Conservation (phyloP, 2,329 filamentous ascomycete genomes). For the Chrysosporium keratinophilum region DNA sequence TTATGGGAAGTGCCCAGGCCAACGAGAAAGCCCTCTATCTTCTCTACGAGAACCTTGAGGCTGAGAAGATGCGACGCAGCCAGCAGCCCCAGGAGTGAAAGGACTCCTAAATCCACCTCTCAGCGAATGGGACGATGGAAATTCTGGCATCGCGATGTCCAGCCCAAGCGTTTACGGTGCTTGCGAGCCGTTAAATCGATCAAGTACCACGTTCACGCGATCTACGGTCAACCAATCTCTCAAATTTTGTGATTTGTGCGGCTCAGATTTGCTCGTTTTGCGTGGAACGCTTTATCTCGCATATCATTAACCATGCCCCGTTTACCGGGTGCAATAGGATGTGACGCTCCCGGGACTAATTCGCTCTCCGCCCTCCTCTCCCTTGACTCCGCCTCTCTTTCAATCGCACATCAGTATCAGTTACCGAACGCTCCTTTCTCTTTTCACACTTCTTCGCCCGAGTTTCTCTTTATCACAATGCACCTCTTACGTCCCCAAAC, state of each 20-base stretch:
- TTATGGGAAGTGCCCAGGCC: constrained; percentile 85
- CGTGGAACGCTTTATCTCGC: constrained; percentile 1
- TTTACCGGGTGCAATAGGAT: background rate
- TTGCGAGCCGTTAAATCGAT: background rate
- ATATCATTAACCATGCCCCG: constrained; percentile 6
- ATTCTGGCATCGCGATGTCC: background rate
- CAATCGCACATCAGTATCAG: background rate
- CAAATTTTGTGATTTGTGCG: constrained; percentile 4
- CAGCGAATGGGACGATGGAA: background rate
- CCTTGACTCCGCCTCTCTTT: background rate
- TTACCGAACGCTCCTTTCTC: constrained; percentile 2
- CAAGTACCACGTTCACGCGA: constrained; percentile 4
- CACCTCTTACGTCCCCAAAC: background rate
- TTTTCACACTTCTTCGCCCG: background rate
- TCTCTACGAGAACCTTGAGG: constrained; percentile 96
- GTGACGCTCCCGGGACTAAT: background rate
- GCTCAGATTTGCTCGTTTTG: background rate
- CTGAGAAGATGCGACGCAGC: constrained; percentile 96
- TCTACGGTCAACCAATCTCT: constrained; percentile 1
- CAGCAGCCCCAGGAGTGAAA: constrained; percentile 54
- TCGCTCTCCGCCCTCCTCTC: background rate
- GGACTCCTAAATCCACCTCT: background rate
- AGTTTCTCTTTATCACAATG: constrained; percentile 1
- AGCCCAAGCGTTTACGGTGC: background rate
- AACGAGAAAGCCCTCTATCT: constrained; percentile 96